Evolutionary conservation across 352 stramenopile species (phyloP).

Genomic region (Phytophthora melonis): DNA sequence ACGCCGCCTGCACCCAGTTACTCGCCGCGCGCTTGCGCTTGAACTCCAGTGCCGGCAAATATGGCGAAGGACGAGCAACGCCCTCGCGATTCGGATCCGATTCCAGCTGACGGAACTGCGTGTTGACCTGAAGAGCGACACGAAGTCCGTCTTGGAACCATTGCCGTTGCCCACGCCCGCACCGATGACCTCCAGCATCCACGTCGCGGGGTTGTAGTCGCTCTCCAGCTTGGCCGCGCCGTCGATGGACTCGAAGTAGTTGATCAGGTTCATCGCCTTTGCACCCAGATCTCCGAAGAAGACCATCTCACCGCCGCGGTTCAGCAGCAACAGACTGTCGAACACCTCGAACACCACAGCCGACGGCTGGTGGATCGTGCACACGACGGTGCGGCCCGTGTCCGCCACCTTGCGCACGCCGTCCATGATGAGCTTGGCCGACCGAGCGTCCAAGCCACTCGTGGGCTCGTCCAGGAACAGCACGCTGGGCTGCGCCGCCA

Average conservation of each 20-base stretch:
- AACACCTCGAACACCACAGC: constrained; percentile 52
- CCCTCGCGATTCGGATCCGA: constrained; percentile 19
- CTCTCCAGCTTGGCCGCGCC: constrained; percentile 43
- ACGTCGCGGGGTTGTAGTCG: constrained; percentile 82
- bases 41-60: constrained; percentile 26
- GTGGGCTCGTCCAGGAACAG: constrained; percentile 82
- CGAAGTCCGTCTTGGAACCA: constrained; percentile 20
- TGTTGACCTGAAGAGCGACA: constrained; percentile 15
- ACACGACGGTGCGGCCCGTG: constrained; percentile 47
- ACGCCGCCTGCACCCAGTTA: constrained; percentile 34
- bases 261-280: constrained; percentile 41
- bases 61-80: constrained; percentile 11
- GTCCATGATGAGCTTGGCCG: constrained; percentile 79
- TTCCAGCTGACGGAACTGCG: constrained; percentile 11
- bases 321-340: constrained; percentile 79
- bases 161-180: constrained; percentile 35
- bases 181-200: constrained; percentile 68
- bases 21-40: constrained; percentile 33
- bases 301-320: constrained; percentile 52
- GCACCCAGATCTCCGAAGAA: constrained; percentile 64
- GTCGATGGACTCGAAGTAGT: constrained; percentile 66
- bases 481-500: constrained; percentile 75
- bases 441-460: constrained; percentile 79
- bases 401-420: constrained; percentile 80
- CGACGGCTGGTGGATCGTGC: constrained; percentile 22